Conservation (phyloP, 176 grass and related monocot genomes). For the Aechmea fasciata region DNA sequence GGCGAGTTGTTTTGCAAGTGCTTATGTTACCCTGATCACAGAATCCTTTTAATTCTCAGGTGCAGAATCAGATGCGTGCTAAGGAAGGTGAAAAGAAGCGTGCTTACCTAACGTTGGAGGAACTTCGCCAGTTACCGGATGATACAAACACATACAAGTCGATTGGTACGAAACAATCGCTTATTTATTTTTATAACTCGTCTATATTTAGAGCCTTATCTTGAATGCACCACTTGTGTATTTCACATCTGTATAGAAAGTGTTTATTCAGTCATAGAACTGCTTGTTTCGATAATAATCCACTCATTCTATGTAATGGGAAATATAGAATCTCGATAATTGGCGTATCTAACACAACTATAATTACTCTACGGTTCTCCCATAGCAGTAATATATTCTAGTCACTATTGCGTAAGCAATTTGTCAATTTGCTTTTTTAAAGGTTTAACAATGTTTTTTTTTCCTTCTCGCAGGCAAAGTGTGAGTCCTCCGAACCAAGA, state of each 20-base stretch:
- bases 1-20: neutral
- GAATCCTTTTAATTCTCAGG: constrained; percentile 34
- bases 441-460: constrained; percentile 7
- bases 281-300: neutral
- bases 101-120: constrained; percentile 82
- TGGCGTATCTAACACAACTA: too few relatives aligned
- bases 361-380: neutral
- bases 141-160: constrained; percentile 87
- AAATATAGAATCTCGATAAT: neutral
- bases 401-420: constrained; percentile 15
- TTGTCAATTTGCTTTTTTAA: neutral
- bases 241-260: neutral
- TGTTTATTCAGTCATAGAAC: neutral
- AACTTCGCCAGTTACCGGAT: constrained; percentile 73
- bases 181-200: neutral
- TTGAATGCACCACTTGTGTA: neutral
- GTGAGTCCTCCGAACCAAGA: constrained; percentile 47
- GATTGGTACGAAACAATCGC: constrained; percentile 43
- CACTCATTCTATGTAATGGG: neutral
- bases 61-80: constrained; percentile 66
- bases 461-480: constrained; percentile 72
- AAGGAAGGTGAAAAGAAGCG: constrained; percentile 93
- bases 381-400: constrained; percentile 4
- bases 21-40: neutral
- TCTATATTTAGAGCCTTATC: neutral